These are phyloP conservation scores for Xanthoceras sorbifolium DNA, from an alignment of 345 rosid genomes.

Conservation along the genomic window DNA sequence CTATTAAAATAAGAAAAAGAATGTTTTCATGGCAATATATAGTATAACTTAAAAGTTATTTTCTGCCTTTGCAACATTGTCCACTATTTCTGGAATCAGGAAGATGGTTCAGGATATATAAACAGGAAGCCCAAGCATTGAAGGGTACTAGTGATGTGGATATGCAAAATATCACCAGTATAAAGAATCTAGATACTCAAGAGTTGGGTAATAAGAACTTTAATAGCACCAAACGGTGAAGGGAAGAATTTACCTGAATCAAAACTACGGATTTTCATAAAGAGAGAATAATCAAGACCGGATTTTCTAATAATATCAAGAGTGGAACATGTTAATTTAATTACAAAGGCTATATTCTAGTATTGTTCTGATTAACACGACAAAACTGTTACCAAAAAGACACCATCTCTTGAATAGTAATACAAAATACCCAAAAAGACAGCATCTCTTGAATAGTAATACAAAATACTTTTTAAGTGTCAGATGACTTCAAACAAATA, in stretches of 20 bases:
- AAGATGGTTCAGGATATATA: neutral
- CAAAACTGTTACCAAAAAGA: too few species aligned
- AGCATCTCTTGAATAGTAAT: neutral
- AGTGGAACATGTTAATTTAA: too few species aligned
- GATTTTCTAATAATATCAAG: too few species aligned
- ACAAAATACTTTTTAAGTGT: neutral
- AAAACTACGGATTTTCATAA: too few species aligned
- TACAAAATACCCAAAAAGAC: too few species aligned
- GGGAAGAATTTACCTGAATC: too few species aligned
- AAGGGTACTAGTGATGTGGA: neutral
- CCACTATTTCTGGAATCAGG: neutral
- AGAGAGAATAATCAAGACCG: too few species aligned
- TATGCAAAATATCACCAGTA: neutral
- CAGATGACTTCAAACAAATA: neutral
- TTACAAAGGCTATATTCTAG: too few species aligned
- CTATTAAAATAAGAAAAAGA: neutral
- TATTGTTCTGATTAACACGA: too few species aligned
- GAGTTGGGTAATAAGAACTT: neutral
- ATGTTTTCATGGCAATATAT: neutral
- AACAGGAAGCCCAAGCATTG: neutral
- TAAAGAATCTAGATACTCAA: neutral
- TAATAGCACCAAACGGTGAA: too few species aligned
- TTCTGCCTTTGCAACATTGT: conserved; percentile 1
- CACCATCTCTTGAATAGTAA: too few species aligned
- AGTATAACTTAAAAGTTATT: neutral